Evolutionary conservation across 2,329 filamentous ascomycete species (phyloP).

Genomic region (Colletotrichum viniferum): DNA sequence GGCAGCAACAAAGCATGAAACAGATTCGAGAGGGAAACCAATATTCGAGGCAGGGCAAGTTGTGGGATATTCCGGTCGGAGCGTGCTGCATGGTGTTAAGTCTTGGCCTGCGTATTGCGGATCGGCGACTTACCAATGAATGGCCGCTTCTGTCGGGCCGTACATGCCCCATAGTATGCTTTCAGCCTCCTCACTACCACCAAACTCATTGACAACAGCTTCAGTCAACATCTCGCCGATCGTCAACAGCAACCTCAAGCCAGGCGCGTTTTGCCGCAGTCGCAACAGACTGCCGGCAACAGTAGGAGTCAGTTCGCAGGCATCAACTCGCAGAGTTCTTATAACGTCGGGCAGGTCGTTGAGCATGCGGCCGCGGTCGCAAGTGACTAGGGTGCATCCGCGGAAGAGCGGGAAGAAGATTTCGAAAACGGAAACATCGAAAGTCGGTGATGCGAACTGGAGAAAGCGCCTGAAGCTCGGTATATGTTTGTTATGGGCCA

Average conservation of each 20-base stretch:
- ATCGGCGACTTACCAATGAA: slow-evolving; percentile 67
- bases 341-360: slow-evolving; percentile 75
- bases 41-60: slow-evolving; percentile 57
- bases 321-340: slow-evolving; percentile 71
- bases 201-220: slow-evolving; percentile 80
- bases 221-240: slow-evolving; percentile 93
- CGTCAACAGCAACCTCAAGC: slow-evolving; percentile 74
- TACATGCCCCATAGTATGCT: slow-evolving; percentile 93
- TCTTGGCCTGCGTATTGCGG: background rate
- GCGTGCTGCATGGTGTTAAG: background rate
- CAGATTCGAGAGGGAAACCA: slow-evolving; percentile 79
- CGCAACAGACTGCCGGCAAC: slow-evolving; percentile 80
- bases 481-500: slow-evolving; percentile 81
- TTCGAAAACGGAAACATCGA: slow-evolving; percentile 94
- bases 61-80: background rate
- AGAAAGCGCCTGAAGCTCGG: slow-evolving; percentile 80
- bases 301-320: slow-evolving; percentile 87
- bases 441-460: slow-evolving; percentile 90
- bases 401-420: slow-evolving; percentile 87
- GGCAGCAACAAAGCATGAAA: slow-evolving; percentile 75
- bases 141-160: slow-evolving; percentile 88
- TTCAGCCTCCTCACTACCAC: slow-evolving; percentile 51
- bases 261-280: slow-evolving; percentile 69
- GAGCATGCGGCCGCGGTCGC: slow-evolving; percentile 71
- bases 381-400: slow-evolving; percentile 74